Conservation (phyloP, 2,329 filamentous ascomycete species). For the Ascochyta pisi region DNA sequence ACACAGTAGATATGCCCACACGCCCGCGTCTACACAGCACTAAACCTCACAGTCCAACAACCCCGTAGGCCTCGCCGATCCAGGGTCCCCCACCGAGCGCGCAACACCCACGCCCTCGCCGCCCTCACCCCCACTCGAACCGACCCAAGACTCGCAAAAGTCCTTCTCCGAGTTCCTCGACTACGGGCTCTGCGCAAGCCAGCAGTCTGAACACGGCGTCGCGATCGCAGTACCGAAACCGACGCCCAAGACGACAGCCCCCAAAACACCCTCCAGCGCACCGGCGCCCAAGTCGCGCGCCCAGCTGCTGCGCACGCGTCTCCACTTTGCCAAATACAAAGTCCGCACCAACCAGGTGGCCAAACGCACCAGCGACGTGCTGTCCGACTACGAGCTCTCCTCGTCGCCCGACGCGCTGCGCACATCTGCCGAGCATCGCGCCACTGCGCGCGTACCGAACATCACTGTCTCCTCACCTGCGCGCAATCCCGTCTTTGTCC, state of each 20-base stretch:
- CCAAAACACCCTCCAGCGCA: constrained; percentile 17
- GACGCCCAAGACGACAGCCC: neutral
- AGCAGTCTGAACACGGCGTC: constrained; percentile 38
- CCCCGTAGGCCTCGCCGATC: constrained; percentile 34
- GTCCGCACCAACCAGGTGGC: constrained; percentile 74
- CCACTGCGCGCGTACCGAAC: constrained; percentile 25
- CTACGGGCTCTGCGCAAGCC: constrained; percentile 54
- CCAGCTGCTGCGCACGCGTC: constrained; percentile 70
- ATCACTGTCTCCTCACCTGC: constrained; percentile 41
- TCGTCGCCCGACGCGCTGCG: constrained; percentile 25
- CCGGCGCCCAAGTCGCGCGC: constrained; percentile 59
- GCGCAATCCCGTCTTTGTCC: constrained; percentile 34
- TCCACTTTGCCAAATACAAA: constrained; percentile 77
- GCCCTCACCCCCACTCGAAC: constrained; percentile 22
- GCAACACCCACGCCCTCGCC: constrained; percentile 35
- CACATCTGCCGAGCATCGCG: neutral
- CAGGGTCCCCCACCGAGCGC: constrained; percentile 45
- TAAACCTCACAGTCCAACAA: constrained; percentile 37
- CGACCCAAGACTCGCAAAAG: constrained; percentile 36
- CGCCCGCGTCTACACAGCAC: constrained; percentile 22
- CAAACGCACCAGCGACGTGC: constrained; percentile 67
- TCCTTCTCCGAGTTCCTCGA: constrained; percentile 59
- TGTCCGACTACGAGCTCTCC: constrained; percentile 39
- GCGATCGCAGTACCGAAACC: constrained; percentile 2
- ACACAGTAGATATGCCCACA: constrained; percentile 31